Evolutionary conservation across 2,329 filamentous ascomycete genomes (phyloP).

Genomic region (Clonostachys rosea): DNA sequence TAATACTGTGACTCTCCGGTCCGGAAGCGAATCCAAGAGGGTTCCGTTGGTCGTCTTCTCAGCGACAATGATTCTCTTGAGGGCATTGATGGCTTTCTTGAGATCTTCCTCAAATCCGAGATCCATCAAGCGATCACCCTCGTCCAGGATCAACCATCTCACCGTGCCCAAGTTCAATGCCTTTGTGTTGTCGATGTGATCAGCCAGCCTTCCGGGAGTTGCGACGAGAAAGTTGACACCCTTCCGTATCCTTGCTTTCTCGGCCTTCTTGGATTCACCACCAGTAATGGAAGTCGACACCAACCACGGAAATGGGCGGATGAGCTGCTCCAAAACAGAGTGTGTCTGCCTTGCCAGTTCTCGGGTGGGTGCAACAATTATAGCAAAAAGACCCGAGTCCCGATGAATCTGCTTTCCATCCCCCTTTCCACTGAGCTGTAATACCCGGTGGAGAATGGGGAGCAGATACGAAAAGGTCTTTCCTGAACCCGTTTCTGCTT

Average conservation of each 20-base stretch:
- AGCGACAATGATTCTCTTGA: conserved; percentile 60
- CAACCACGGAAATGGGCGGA: conserved; percentile 90
- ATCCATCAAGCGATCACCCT: conserved; percentile 98
- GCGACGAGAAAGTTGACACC: conserved; percentile 94
- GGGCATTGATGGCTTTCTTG: conserved; percentile 75
- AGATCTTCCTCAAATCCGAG: conserved; percentile 95
- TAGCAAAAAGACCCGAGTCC: conserved; percentile 86
- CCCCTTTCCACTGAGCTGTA: conserved; percentile 62
- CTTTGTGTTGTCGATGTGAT: conserved; percentile 91
- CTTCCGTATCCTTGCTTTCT: conserved; percentile 90
- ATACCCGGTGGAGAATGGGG: conserved; percentile 84
- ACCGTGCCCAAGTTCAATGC: conserved; percentile 84
- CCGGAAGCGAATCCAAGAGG: conserved; percentile 60
- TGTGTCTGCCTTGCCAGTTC: conserved; percentile 95
- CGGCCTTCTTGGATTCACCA: conserved; percentile 68
- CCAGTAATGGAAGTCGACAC: conserved; percentile 80
- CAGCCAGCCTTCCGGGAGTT: conserved; percentile 84
- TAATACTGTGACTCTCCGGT: conserved; percentile 77
- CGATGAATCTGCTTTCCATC: conserved; percentile 61
- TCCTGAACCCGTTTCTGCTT: conserved; percentile 94
- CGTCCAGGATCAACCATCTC: conserved; percentile 89
- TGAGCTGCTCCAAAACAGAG: conserved; percentile 75
- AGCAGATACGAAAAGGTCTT: conserved; percentile 96
- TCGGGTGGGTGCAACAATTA: conserved; percentile 89
- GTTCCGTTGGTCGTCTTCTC: conserved; percentile 55